Base-by-base conservation (phyloP, 257 asterid species). In the Scutellaria minor region DNA sequence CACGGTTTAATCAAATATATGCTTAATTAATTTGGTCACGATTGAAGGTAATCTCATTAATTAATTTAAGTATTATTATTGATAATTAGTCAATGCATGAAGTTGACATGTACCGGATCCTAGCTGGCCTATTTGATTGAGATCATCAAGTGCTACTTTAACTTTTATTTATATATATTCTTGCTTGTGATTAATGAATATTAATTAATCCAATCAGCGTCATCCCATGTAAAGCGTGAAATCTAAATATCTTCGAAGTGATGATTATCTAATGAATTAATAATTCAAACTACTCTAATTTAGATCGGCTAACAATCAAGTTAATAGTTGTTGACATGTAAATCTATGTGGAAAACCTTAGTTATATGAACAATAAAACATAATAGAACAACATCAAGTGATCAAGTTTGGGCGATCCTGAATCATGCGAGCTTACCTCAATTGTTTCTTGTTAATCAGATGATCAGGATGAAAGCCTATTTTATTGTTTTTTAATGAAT, bases 51-150 rank as follows among this genome's bases (percentile, higher is more conserved):
- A 31, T 44, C 44, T 6, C 41, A 65, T 56, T 56, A 45, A 18
- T 40, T 74, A 35, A 45, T 37, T 64, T 63, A 1, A 66, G n/a
- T 56, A 9, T 37, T 47, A 9, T 57, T 65, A 37, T 54, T 53
- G 50, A 55, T 45, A n/a, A 5, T 8, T 64, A 66, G 74, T 67
- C 74, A 59, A 75, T 75, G 71, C 80, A 60, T 60, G 75, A 75
- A 40, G 56, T 75, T 68, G 80, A 75, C 75, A 51, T 75, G 66
- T 63, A 73, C 42, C 71, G 1, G 64, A 72, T 63, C 41, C 67
- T 61, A 39, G 67, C 51, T 14, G 7, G 14, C 9, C 52, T 20
- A 18, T 41, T 41, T 62, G 52, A 41, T 62, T 62, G 37, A 14
- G 67, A 61, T 61, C 52, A 62, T 51, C 48, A 72, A 61, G 55